phyloP scores from a whole-genome alignment of 225 moss, liverwort and hornwort species.

The Marchantia paleacea region DNA sequence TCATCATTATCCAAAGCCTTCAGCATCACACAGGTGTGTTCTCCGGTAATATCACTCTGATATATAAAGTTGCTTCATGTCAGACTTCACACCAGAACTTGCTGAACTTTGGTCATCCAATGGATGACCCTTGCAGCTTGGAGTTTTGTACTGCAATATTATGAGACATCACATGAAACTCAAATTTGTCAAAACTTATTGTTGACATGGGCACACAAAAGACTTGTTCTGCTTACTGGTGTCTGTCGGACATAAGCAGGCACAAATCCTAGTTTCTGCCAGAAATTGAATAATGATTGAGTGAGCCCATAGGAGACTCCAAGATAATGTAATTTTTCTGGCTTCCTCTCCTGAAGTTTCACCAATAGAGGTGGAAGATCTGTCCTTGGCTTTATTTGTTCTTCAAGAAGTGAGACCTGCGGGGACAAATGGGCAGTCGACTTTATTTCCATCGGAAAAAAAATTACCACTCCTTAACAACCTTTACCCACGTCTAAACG shows the following conservation, averaged over 20 bases:
- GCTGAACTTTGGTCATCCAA: not conserved
- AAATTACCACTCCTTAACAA: no score
- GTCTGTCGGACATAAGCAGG: conserved; percentile 92
- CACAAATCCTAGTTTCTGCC: conserved; percentile 83
- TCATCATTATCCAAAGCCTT: conserved; percentile 73
- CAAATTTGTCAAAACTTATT: no score
- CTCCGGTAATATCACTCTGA: conserved; percentile 93
- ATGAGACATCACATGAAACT: no score
- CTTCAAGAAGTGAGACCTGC: conserved; percentile 75
- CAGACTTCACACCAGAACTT: not conserved
- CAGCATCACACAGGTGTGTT: conserved; percentile 83
- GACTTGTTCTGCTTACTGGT: conserved; percentile 36
- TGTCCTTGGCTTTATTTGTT: conserved; percentile 72
- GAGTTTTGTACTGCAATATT: not conserved
- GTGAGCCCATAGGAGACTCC: conserved; percentile 92
- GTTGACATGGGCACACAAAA: no score
- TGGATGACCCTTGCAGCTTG: not conserved
- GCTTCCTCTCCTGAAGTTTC: conserved; percentile 79
- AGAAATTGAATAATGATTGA: conserved; percentile 85
- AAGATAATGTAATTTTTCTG: conserved; percentile 85
- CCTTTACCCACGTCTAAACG: no score
- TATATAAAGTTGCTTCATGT: not conserved
- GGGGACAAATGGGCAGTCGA: not conserved
- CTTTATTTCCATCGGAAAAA: no score
- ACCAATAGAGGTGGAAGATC: conserved; percentile 77